Conservation (phyloP, 2,329 filamentous ascomycete species). For the Bipolaris gigantea region DNA sequence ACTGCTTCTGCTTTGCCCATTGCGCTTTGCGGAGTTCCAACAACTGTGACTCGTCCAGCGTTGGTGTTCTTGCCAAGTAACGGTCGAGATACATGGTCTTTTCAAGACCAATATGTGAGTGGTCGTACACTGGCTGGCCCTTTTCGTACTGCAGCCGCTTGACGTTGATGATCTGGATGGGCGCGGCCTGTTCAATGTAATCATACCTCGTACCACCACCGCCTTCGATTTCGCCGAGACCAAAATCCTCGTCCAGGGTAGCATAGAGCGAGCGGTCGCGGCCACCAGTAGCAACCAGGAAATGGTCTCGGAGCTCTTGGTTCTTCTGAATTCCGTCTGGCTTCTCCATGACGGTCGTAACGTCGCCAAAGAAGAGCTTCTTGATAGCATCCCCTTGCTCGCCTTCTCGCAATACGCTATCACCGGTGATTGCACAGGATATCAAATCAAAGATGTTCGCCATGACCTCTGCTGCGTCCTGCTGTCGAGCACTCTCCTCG, state of each 20-base stretch:
- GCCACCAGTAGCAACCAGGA: conserved; percentile 61
- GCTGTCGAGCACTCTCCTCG: conserved; percentile 68
- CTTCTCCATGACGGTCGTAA: conserved; percentile 47
- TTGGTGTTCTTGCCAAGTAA: conserved; percentile 58
- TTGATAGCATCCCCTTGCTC: conserved; percentile 83
- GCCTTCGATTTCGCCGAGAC: conserved; percentile 68
- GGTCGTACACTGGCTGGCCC: conserved; percentile 50
- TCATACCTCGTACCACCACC: conserved; percentile 34
- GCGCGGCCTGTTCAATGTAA: conserved; percentile 66
- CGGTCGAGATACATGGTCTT: conserved; percentile 84
- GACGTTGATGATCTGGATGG: conserved; percentile 85
- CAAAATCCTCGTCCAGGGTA: conserved; percentile 83
- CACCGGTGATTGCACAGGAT: conserved; percentile 81
- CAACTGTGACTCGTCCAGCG: conserved; percentile 48
- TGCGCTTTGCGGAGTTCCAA: conserved; percentile 67
- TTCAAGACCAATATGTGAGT: conserved; percentile 72
- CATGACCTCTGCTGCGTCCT: conserved; percentile 96
- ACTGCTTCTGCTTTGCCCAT: conserved; percentile 72
- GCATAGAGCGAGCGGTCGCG: conserved; percentile 73
- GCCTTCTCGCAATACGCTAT: conserved; percentile 65
- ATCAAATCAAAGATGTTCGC: conserved; percentile 87
- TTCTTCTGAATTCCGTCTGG: conserved; percentile 51
- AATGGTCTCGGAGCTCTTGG: conserved; percentile 63
- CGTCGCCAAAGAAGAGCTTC: conserved; percentile 48
- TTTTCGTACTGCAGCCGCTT: conserved; percentile 75